Evolutionary conservation across 805 yeast genomes (phyloP).

Genomic region (Metschnikowia henanensis): DNA sequence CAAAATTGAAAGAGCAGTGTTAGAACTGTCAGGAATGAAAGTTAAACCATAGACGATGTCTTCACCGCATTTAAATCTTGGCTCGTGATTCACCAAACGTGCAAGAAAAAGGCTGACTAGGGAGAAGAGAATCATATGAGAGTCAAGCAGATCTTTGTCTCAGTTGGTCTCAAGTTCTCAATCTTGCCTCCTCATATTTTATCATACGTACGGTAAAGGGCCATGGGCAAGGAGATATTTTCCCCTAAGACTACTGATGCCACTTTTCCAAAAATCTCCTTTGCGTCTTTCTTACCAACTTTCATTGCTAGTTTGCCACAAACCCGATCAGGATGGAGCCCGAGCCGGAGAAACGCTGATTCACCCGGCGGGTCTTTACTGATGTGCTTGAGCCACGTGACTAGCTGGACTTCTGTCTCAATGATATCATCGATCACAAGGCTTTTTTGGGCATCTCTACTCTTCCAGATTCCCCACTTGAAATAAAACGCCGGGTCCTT

Average conservation of each 20-base stretch:
- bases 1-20: too few relatives aligned
- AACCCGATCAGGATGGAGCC: slow-evolving; percentile 3
- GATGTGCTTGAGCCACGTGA: background rate
- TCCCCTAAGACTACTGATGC: slow-evolving; percentile 2
- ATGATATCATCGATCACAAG: slow-evolving; percentile 1
- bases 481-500: slow-evolving; percentile 5
- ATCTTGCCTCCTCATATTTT: too few relatives aligned
- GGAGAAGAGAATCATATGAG: too few relatives aligned
- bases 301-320: slow-evolving; percentile 10
- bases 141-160: too few relatives aligned
- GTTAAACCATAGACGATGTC: too few relatives aligned
- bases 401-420: slow-evolving; percentile 8
- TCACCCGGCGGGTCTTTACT: background rate
- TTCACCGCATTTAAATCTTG: too few relatives aligned
- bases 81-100: too few relatives aligned
- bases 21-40: too few relatives aligned
- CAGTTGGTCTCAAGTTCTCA: too few relatives aligned
- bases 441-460: background rate
- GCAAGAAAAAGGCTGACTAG: too few relatives aligned
- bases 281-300: background rate
- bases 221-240: slow-evolving; percentile 4
- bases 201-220: slow-evolving; percentile 1
- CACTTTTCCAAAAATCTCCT: slow-evolving; percentile 2
- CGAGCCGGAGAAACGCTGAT: slow-evolving; percentile 4
- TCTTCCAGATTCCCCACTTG: slow-evolving; percentile 13